Evolutionary conservation across 2,329 filamentous ascomycete species (phyloP), one percentile per base, ranked within the genome.

Genomic region (Xylariaceae sp.): DNA sequence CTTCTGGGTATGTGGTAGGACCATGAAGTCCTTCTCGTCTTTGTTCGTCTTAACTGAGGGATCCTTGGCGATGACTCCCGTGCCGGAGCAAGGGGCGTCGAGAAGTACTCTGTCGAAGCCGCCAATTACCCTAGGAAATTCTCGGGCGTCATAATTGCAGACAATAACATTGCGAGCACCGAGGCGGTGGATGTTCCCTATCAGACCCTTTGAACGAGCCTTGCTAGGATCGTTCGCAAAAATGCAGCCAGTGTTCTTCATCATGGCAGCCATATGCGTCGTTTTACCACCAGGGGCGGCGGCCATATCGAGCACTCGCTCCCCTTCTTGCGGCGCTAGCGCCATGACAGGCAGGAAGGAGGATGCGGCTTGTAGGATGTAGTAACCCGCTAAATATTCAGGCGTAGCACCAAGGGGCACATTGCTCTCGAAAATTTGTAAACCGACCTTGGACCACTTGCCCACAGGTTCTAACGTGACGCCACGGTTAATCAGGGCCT

Each of bases 311-410:
- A 99, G 87, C 48, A 96, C 84, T 37, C 95, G 87, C 79, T 99
- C 93, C 66, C 92, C 83, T 74, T 96, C 91, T 75, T 98, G 93
- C 0, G 95, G 95, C 5, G 91, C 93, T 12, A 99, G 84, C 9
- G 95, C 93, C 92, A 99, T 98, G 69, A 97, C 95, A 61, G 95
- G 95, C 48, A 99, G 82, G 80, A 99, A 99, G 18, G 93, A 97
- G 5, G 91, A 96, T 0, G 95, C 95, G 0, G 95, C 95, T 78
- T 99, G 95, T 12, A 99, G 84, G 67, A 99, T 98, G 78, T 99
- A 99, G 75, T 99, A 92, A 18, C 95, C 95, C 16, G 93, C 93
- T 12, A 99, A 85, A 74, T 99, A 99, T 75, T 99, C 95, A 9
- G 95, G 95, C 0, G 95, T 99, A 23, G 95, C 95, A 82, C 93